phyloP scores from a whole-genome alignment of 768 basidiomycete species.

The Candolleomyces eurysporus region DNA sequence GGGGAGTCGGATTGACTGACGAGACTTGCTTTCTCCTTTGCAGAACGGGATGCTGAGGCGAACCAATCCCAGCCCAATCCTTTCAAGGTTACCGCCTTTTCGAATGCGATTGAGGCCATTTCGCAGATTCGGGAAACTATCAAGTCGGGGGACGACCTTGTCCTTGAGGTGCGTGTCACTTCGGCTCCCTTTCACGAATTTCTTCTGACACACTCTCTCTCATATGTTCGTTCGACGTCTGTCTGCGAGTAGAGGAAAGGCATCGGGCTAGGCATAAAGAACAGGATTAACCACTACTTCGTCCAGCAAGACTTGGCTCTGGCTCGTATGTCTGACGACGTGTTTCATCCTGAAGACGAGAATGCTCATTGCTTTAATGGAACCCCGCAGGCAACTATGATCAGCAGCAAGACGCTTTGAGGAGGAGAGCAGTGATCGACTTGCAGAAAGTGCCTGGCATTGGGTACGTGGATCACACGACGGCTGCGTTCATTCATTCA shows the following conservation, averaged over 20 bases:
- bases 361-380: background rate
- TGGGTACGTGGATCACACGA: constrained; percentile 36
- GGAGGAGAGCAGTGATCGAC: constrained; percentile 24
- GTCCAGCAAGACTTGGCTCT: constrained; percentile 22
- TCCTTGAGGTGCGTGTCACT: constrained; percentile 28
- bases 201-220: too few relatives aligned
- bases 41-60: constrained; percentile 48
- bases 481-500: background rate
- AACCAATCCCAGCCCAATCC: constrained; percentile 31
- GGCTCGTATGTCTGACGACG: constrained; percentile 29
- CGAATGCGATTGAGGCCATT: constrained; percentile 45
- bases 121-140: constrained; percentile 39
- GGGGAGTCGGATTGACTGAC: background rate
- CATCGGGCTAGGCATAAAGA: constrained; percentile 40
- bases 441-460: constrained; percentile 43
- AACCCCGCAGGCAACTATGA: constrained; percentile 14
- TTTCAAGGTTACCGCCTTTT: constrained; percentile 52
- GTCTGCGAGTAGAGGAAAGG: constrained; percentile 26
- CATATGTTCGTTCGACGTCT: too few relatives aligned
- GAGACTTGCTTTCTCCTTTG: background rate
- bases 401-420: constrained; percentile 22
- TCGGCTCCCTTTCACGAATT: background rate
- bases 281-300: constrained; percentile 43
- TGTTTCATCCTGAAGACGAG: background rate
- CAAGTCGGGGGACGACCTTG: constrained; percentile 37